Evolutionary conservation across 23 red algal genomes (phyloP).

Genomic region (Gracilariopsis chorda): DNA sequence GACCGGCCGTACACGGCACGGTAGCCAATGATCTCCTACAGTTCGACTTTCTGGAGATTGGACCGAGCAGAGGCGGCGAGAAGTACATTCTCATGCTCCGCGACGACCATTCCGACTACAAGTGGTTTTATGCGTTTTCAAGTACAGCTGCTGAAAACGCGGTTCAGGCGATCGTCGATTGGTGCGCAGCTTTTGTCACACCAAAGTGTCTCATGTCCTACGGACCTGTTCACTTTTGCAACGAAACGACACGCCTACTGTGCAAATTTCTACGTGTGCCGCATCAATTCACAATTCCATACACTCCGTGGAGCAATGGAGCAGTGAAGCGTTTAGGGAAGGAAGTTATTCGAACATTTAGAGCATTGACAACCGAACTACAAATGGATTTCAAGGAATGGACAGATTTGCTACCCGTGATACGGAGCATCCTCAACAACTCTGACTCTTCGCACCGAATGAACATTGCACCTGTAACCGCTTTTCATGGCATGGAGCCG

Average conservation of each 20-base stretch:
- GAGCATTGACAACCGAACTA: not conserved
- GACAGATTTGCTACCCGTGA: conserved; percentile 10
- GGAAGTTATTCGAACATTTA: not conserved
- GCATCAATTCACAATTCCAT: conserved; percentile 37
- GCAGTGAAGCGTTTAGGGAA: not conserved
- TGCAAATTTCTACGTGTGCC: not conserved
- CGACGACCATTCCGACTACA: conserved; percentile 35
- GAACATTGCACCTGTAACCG: not conserved
- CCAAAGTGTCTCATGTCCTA: not conserved
- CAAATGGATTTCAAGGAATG: not conserved
- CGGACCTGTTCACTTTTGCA: conserved; percentile 25
- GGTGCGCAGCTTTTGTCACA: conserved; percentile 1
- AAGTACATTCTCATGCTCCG: conserved; percentile 29
- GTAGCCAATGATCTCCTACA: conserved; percentile 20
- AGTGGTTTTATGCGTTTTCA: not conserved
- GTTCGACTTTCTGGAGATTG: conserved; percentile 36
- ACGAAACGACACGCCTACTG: not conserved
- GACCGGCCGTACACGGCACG: not conserved
- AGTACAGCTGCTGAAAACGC: conserved; percentile 15
- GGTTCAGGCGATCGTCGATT: not conserved
- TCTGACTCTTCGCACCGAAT: not conserved
- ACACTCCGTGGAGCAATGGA: conserved; percentile 13
- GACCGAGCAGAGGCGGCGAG: not conserved
- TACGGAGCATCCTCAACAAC: conserved; percentile 20
- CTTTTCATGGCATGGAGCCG: not conserved